These are phyloP conservation scores for Penicillium sp. DNA, from an alignment of 2,329 filamentous ascomycete species.

Conservation along the genomic window DNA sequence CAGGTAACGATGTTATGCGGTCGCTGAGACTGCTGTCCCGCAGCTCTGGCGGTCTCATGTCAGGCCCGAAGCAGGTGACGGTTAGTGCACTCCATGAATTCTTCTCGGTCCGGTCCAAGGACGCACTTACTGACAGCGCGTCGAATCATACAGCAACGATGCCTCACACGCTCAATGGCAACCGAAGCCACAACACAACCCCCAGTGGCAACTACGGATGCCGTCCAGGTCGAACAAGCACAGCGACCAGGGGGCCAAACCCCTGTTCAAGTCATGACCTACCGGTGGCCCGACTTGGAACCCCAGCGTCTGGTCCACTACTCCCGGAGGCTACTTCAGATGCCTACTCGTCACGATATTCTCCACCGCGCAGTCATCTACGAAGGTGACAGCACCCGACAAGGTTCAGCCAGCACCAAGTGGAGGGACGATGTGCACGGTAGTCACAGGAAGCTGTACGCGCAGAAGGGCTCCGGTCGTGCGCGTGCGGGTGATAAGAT, in stretches of 20 bases:
- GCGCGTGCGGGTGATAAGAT: slow-evolving; percentile 80
- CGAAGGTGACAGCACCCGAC: slow-evolving; percentile 84
- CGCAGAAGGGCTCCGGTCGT: slow-evolving; percentile 80
- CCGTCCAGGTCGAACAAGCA: not conserved
- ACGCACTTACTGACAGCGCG: slow-evolving; percentile 23
- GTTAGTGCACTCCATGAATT: slow-evolving; percentile 25
- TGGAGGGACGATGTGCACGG: slow-evolving; percentile 80
- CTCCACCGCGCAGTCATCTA: slow-evolving; percentile 89
- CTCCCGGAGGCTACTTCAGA: slow-evolving; percentile 75
- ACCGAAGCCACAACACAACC: slow-evolving; percentile 43
- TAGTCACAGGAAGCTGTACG: slow-evolving; percentile 74
- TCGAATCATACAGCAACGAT: slow-evolving; percentile 40
- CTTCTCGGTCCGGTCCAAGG: not conserved
- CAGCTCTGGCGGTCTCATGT: slow-evolving; percentile 35
- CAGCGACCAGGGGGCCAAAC: slow-evolving; percentile 28
- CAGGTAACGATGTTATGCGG: slow-evolving; percentile 36
- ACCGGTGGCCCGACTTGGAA: slow-evolving; percentile 86
- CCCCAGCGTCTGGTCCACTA: slow-evolving; percentile 75
- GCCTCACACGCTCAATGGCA: slow-evolving; percentile 48
- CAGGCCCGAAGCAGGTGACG: slow-evolving; percentile 36
- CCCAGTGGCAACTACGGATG: not conserved
- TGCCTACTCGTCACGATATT: slow-evolving; percentile 86
- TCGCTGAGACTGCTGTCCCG: slow-evolving; percentile 40
- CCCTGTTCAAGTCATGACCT: slow-evolving; percentile 79
- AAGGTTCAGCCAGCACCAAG: slow-evolving; percentile 81